phyloP scores from a whole-genome alignment of 148 eudicot species.

The Rhododendron ovatum region DNA sequence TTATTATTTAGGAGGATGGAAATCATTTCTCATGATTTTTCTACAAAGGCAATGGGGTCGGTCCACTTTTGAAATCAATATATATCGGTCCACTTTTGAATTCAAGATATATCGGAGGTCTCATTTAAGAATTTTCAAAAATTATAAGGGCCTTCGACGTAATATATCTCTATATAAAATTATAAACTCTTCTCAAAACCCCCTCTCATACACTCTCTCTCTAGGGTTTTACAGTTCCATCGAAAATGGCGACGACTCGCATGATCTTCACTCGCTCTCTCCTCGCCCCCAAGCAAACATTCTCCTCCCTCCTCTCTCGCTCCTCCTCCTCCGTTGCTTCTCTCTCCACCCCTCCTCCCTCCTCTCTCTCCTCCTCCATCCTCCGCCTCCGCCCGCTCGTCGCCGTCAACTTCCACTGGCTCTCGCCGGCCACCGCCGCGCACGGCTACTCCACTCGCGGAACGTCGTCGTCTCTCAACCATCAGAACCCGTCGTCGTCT shows the following conservation, averaged over 20 bases:
- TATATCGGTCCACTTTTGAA: too few relatives aligned
- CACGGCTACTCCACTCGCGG: too few relatives aligned
- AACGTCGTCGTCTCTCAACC: too few relatives aligned
- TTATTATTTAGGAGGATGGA: too few relatives aligned
- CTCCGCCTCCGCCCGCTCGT: conserved; percentile 31
- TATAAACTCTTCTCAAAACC: background rate
- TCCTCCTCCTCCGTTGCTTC: conserved; percentile 9
- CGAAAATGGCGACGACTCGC: conserved; percentile 43
- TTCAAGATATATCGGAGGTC: too few relatives aligned
- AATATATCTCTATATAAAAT: background rate
- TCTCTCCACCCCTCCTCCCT: background rate
- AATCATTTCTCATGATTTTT: too few relatives aligned
- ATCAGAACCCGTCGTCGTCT: too few relatives aligned
- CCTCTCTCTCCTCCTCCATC: conserved; percentile 17
- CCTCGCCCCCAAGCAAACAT: conserved; percentile 23
- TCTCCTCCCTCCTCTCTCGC: conserved; percentile 20
- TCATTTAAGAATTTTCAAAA: too few relatives aligned
- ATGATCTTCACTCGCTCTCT: conserved; percentile 29
- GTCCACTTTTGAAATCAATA: too few relatives aligned
- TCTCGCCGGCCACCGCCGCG: conserved; percentile 8
- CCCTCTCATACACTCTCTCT: background rate
- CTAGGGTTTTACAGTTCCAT: conserved; percentile 22
- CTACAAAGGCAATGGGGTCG: too few relatives aligned
- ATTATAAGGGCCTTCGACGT: background rate
- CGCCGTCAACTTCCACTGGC: conserved; percentile 14